Evolutionary conservation across 2,329 filamentous ascomycete genomes (phyloP), one percentile per base, ranked within the genome.

Genomic region (Stylonectria norvegica): DNA sequence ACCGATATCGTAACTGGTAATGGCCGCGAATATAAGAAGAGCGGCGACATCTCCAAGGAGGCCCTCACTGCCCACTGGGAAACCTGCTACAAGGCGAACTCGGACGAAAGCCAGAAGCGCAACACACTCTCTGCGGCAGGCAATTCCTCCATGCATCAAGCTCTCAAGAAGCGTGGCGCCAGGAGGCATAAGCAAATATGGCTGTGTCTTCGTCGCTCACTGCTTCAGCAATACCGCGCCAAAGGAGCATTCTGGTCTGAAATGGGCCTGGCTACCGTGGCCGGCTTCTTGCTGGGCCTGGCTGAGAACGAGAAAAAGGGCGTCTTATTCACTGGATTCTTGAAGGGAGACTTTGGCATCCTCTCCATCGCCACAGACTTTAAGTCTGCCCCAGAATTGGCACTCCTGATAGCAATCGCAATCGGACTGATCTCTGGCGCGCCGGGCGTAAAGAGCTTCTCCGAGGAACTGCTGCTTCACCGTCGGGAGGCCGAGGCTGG

Each of bases 1-100:
- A 78, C 78, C n/a, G 78, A 82, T 38, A 80, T 81, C 47, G 73
- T 81, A 50, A 76, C 75, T 0, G 77, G 77, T 3, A 75, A 79
- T 46, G 76, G 76, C 1, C 61, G 68, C 11, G 55, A 64, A 10
- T 79, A 79, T 58, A 75, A 76, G 47, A 50, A 44, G 4, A 54
- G 52, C 0, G 71, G 70, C 4, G 69, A 76, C 27, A 65, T 72
- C 19, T 69, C 67, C 22, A 71, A 72, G 20, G 64, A 72, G n/a
- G 52, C 63, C 7, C 62, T 79, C 18, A 76, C 78, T 18, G 60
- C 68, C 0, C 55, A 73, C 49, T 79, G 75, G 75, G 49, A 54
- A 1, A 42, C 46, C n/a, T 63, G 55, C 2, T 59, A 57, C 1
- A 45, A 61, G 19, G 22, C 29, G 15, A 40, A 20, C 4, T 27